Percentiles rank a stretch among this genome's conserved stretches.
These are phyloP conservation scores for Rossbeevera mucosa DNA, from an alignment of 768 basidiomycete genomes.

Conservation along the genomic window DNA sequence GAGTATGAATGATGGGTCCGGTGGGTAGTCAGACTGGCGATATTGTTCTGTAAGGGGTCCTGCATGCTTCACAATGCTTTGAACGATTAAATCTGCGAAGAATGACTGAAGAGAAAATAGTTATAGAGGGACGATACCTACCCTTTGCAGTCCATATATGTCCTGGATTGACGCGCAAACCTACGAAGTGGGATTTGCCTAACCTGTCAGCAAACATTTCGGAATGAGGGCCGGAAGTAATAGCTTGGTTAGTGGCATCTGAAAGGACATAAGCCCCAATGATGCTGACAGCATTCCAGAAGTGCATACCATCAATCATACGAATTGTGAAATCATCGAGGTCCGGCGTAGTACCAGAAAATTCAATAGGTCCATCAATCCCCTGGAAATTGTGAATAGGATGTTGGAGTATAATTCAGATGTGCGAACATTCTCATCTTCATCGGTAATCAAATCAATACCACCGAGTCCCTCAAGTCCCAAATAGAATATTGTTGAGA, in stretches of 20 bases:
- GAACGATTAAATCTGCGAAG: constrained; percentile 54
- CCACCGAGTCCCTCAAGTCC: constrained; percentile 86
- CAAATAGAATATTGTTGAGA: constrained; percentile 81
- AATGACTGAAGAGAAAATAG: not conserved
- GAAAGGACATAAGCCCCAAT: constrained; percentile 7
- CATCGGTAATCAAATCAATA: constrained; percentile 73
- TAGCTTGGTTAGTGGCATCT: constrained; percentile 57
- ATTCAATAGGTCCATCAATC: constrained; percentile 60
- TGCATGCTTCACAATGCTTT: constrained; percentile 56
- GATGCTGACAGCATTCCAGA: not conserved
- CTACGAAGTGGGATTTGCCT: constrained; percentile 69
- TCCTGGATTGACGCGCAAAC: constrained; percentile 55
- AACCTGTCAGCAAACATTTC: constrained; percentile 54
- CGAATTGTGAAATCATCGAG: constrained; percentile 80
- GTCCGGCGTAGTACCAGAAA: constrained; percentile 71
- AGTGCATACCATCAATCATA: constrained; percentile 63
- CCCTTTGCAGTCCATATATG: constrained; percentile 86
- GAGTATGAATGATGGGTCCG: constrained; percentile 79
- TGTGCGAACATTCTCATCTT: constrained; percentile 61
- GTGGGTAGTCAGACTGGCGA: constrained; percentile 41
- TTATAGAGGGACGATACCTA: constrained; percentile 22
- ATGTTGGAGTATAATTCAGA: not conserved
- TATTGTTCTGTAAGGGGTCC: constrained; percentile 52
- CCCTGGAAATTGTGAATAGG: constrained; percentile 48
- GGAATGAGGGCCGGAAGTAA: constrained; percentile 53